phyloP scores from a whole-genome alignment of 164 flowering plant species.

The Vitis labrusca region DNA sequence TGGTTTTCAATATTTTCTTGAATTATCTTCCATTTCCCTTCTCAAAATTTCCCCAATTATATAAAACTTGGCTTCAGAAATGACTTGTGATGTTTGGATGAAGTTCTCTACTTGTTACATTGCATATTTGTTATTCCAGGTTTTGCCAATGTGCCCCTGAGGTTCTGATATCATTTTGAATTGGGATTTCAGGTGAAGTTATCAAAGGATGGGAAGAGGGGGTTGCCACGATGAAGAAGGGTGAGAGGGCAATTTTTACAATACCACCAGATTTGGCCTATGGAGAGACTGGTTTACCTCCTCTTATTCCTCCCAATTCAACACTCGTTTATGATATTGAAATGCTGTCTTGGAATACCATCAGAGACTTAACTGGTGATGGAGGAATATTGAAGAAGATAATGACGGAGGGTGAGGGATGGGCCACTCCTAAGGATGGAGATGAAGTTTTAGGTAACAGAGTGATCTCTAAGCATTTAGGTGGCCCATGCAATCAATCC shows the following conservation, averaged over 20 bases:
- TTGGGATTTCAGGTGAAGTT: slow-evolving; percentile 43
- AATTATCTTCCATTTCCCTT: neutral
- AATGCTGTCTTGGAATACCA: slow-evolving; percentile 47
- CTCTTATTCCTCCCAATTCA: slow-evolving; percentile 43
- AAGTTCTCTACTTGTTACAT: neutral
- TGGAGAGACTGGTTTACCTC: slow-evolving; percentile 49
- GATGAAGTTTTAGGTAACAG: slow-evolving; percentile 54
- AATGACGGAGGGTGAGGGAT: slow-evolving; percentile 42
- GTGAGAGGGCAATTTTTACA: slow-evolving; percentile 50
- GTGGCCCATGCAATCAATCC: neutral
- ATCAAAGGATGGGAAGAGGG: slow-evolving; percentile 65
- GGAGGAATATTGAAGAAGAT: slow-evolving; percentile 58
- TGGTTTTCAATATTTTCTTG: neutral
- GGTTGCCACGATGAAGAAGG: slow-evolving; percentile 59
- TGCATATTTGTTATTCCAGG: neutral
- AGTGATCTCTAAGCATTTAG: neutral
- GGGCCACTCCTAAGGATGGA: slow-evolving; percentile 49
- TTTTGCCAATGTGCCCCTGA: too few relatives aligned
- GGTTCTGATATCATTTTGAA: neutral
- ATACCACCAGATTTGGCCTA: slow-evolving; percentile 55
- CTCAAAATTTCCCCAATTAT: neutral
- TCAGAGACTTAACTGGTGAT: slow-evolving; percentile 51
- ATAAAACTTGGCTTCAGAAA: too few relatives aligned
- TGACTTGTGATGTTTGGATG: neutral
- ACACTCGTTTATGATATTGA: slow-evolving; percentile 49